Conservation (phyloP, 129 eudicot genomes). For the Daucus carota region DNA sequence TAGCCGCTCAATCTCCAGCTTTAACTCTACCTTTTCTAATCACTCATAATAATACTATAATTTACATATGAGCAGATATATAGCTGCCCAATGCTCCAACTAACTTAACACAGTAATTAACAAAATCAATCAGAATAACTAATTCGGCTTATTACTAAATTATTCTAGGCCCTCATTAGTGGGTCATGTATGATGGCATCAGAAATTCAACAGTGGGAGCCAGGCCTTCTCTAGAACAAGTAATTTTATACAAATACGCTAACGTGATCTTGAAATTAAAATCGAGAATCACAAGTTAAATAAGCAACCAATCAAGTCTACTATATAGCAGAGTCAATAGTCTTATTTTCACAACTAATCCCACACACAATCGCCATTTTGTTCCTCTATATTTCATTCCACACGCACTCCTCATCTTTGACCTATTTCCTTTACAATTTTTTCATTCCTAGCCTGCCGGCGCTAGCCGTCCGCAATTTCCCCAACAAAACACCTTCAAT, state of each 20-base stretch:
- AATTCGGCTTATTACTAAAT: background rate
- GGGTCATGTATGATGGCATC: background rate
- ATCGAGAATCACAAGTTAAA: background rate
- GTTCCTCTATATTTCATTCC: conserved; percentile 9
- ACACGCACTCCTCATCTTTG: conserved; percentile 27
- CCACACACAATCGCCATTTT: background rate
- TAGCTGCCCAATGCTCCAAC: background rate
- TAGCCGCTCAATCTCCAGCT: background rate
- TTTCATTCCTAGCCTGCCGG: conserved; percentile 8
- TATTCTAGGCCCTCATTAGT: background rate
- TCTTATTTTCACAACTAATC: conserved; percentile 10
- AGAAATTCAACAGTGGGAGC: background rate
- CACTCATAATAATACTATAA: too few species aligned
- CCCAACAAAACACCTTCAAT: background rate
- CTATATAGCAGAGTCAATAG: conserved; percentile 3
- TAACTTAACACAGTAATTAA: too few species aligned
- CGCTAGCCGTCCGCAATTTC: conserved; percentile 15
- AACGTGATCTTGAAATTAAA: background rate
- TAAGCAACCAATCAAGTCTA: background rate
- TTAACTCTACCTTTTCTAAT: background rate
- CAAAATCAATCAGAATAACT: too few species aligned
- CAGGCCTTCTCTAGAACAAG: background rate
- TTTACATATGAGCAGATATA: background rate
- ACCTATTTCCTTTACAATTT: background rate
- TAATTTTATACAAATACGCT: background rate